Conservation (phyloP, 2,329 filamentous ascomycete genomes). For the Malbranchea zuffiana region DNA sequence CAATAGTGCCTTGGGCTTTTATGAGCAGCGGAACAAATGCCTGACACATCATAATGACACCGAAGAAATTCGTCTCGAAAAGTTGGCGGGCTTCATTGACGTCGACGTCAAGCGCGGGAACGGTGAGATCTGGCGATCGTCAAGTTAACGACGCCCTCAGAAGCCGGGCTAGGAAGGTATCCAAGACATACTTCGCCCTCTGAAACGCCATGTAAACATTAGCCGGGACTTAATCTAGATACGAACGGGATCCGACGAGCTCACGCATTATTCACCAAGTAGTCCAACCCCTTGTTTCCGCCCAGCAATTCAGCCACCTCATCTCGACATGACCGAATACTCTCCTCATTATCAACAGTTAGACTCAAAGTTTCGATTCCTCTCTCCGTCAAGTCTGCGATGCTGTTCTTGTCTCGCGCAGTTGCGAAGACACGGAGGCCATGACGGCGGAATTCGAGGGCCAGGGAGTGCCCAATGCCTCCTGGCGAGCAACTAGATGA, state of each 20-base stretch:
- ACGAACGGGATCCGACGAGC: slow-evolving; percentile 11
- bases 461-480: slow-evolving; percentile 49
- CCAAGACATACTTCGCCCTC: slow-evolving; percentile 10
- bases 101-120: slow-evolving; percentile 47
- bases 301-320: slow-evolving; percentile 38
- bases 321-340: slow-evolving; percentile 37
- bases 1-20: slow-evolving; percentile 35
- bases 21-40: slow-evolving; percentile 46
- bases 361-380: slow-evolving; percentile 46
- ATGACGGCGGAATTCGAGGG: slow-evolving; percentile 44
- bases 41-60: slow-evolving; percentile 48
- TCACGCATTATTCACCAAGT: slow-evolving; percentile 49
- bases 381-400: slow-evolving; percentile 39
- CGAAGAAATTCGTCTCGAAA: slow-evolving; percentile 48
- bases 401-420: slow-evolving; percentile 41
- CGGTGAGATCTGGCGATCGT: slow-evolving; percentile 39
- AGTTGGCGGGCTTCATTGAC: slow-evolving; percentile 36
- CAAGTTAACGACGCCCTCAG: background rate
- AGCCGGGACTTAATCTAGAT: no score
- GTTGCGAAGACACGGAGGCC: slow-evolving; percentile 49
- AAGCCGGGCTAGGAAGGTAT: background rate
- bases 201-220: no score
- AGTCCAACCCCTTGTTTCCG: slow-evolving; percentile 40
- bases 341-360: slow-evolving; percentile 42
- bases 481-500: slow-evolving; percentile 39